These are phyloP conservation scores for Pestalotiopsis sp. DNA, from an alignment of 2,329 filamentous ascomycete species.

Conservation along the genomic window DNA sequence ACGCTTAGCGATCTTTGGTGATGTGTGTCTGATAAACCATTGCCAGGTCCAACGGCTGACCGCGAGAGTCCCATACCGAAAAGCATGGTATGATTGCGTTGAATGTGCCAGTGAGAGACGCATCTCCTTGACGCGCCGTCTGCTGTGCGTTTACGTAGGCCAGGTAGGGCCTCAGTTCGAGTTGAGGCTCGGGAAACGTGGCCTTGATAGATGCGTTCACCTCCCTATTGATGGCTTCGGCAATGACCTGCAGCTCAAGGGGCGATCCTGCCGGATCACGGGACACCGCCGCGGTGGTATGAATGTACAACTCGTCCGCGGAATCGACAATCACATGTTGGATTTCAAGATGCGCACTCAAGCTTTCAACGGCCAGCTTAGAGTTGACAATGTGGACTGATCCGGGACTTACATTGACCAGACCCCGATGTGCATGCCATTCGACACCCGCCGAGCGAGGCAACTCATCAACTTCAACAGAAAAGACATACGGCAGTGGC, in stretches of 20 bases:
- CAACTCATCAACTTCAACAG: slow-evolving; percentile 75
- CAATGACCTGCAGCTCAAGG: not conserved
- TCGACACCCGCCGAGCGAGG: slow-evolving; percentile 77
- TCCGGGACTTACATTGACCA: slow-evolving; percentile 39
- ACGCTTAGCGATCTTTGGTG: not conserved
- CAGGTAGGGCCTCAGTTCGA: not conserved
- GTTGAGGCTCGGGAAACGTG: not conserved
- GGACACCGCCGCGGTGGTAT: not conserved
- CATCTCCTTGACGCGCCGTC: too few relatives aligned
- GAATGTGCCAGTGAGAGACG: too few relatives aligned
- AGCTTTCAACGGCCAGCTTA: not conserved
- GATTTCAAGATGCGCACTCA: slow-evolving; percentile 16
- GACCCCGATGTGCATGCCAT: slow-evolving; percentile 75
- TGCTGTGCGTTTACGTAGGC: not conserved
- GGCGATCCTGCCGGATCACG: not conserved
- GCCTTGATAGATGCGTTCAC: not conserved
- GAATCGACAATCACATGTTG: slow-evolving; percentile 27
- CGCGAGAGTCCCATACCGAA: not conserved
- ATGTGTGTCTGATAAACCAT: not conserved
- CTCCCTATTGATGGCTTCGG: not conserved
- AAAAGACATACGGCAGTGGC: slow-evolving; percentile 68
- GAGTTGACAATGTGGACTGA: slow-evolving; percentile 22
- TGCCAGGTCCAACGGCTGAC: not conserved
- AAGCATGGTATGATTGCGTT: slow-evolving; percentile 4
- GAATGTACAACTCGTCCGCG: not conserved